phyloP scores from a whole-genome alignment of 208 protist genomes.

The Leishmania arabica region DNA sequence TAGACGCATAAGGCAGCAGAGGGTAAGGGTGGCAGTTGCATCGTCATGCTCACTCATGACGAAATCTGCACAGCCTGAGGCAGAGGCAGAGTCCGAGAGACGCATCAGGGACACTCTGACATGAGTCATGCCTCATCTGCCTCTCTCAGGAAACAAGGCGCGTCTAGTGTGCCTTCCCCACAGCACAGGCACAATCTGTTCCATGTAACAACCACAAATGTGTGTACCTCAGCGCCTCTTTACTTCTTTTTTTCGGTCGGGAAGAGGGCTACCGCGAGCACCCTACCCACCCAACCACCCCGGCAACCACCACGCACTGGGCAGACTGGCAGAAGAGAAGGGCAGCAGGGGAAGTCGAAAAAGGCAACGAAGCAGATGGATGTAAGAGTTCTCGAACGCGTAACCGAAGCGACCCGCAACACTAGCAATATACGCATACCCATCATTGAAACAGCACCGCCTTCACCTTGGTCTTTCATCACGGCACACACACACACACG shows the following conservation, averaged over 20 bases:
- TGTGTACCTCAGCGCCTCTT: neutral
- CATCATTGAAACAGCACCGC: neutral
- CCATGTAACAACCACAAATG: neutral
- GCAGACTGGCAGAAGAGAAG: neutral
- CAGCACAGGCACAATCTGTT: neutral
- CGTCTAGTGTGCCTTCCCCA: neutral
- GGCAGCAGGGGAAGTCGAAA: neutral
- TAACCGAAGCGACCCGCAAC: neutral
- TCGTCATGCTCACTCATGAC: neutral
- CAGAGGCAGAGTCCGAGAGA: neutral
- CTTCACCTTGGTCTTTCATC: neutral
- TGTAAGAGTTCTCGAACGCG: neutral
- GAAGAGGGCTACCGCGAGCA: neutral
- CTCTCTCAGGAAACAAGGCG: neutral
- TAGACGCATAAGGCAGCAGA: neutral
- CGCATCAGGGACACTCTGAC: neutral
- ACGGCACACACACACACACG: neutral
- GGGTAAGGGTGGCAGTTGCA: neutral
- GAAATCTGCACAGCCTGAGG: neutral
- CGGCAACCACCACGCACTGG: neutral
- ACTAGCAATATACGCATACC: neutral
- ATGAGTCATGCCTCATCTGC: neutral
- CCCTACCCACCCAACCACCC: too few species aligned
- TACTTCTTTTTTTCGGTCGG: neutral
- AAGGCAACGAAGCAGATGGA: neutral